These are phyloP conservation scores for Tuctoria greenei DNA, from an alignment of 176 grass and related monocot genomes.

Conservation along the genomic window DNA sequence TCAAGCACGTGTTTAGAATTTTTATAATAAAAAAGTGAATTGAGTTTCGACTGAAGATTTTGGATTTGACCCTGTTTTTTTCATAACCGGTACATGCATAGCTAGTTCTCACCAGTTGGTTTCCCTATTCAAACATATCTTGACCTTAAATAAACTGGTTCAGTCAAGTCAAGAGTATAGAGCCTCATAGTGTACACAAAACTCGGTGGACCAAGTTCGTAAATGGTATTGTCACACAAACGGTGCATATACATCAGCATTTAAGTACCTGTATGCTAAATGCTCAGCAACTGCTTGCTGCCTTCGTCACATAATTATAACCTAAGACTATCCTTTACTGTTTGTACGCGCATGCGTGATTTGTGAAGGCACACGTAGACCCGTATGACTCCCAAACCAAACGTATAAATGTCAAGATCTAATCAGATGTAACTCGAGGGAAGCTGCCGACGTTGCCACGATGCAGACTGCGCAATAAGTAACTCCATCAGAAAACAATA, in stretches of 20 bases:
- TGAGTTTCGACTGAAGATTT: too few species aligned
- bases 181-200: not conserved
- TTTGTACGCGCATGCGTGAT: not conserved
- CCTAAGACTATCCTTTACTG: not conserved
- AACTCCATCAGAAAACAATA: not conserved
- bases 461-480: slow-evolving; percentile 7
- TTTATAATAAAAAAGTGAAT: too few species aligned
- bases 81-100: too few species aligned
- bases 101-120: too few species aligned
- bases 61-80: too few species aligned
- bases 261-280: not conserved
- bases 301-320: not conserved
- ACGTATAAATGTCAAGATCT: not conserved
- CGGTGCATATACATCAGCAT: not conserved
- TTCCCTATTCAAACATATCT: too few species aligned
- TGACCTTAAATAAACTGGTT: too few species aligned
- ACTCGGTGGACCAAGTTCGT: not conserved
- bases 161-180: too few species aligned
- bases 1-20: too few species aligned
- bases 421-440: too few species aligned
- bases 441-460: not conserved
- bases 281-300: not conserved
- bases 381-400: not conserved
- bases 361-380: not conserved
- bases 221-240: not conserved